Base-by-base conservation (phyloP, 2,329 filamentous ascomycete genomes). In the Didymellaceae sp. region DNA sequence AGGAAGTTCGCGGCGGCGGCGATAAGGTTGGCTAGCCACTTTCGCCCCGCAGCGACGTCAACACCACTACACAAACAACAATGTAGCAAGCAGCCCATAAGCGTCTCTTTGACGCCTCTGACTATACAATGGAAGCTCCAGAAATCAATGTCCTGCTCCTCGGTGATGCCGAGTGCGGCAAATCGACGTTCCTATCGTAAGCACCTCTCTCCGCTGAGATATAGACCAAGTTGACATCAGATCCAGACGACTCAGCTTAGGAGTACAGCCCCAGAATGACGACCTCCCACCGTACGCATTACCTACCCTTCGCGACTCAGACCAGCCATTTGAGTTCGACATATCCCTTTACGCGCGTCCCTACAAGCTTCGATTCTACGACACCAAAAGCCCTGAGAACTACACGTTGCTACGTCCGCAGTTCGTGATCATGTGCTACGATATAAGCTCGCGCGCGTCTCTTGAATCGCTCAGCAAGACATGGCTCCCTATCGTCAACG, bases 181-280 rank as follows among this genome's bases (percentile, higher is more conserved):
- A 86, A 70, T 83, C 83, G 41, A 84, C 82, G 8, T 86, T 86
- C 55, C 70, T 86, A 54, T 82, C 83, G 81, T 85, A 75, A 68
- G 82, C 79, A 43, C 18, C 54, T 51, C 46, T 44, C 58, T 39
- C 18, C 6, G n/a, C n/a, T n/a, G n/a, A 16, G n/a, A 7, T 13
- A 11, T 8, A 14, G 2, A 5, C 17, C 28, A 5, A 7, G 10
- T 17, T 22, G 2, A 16, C n/a, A 8, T 13, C 3, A 5, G 14
- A 16, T 20, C 13, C 24, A 70, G 72, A 13, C 66, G 68, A 25
- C 61, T 73, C 24, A 65, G 63, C 13, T 61, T 71, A 24, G 71
- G 68, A 31, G 59, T 69, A 9, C 65, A 55, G 18, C 65, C 62
- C 10, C 58, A 56, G 9, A 45, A 57, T 28, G 63, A 68, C 5